phyloP scores from a whole-genome alignment of 2,329 filamentous ascomycete species.

The Clarireedia monteithiana region DNA sequence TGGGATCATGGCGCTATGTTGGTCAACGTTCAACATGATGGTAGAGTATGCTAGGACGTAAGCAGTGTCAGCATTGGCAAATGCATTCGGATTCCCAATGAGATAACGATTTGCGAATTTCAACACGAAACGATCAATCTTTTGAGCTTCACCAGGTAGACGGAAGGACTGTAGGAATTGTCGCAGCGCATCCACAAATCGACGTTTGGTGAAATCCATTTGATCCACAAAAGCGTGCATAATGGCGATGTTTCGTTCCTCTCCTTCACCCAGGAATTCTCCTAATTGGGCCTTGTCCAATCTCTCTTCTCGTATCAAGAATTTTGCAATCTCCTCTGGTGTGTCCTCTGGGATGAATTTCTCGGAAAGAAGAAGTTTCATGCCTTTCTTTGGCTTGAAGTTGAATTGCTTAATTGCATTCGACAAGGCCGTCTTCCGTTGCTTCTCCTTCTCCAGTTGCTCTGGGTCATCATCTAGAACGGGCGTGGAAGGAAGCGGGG shows the following conservation, averaged over 20 bases:
- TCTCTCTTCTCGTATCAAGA: slow-evolving; percentile 72
- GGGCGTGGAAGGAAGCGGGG: slow-evolving; percentile 57
- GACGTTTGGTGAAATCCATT: slow-evolving; percentile 87
- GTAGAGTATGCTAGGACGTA: slow-evolving; percentile 96
- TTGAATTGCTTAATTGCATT: slow-evolving; percentile 92
- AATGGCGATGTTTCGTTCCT: slow-evolving; percentile 86
- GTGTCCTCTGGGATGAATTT: slow-evolving; percentile 78
- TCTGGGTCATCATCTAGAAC: slow-evolving; percentile 81
- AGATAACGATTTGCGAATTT: slow-evolving; percentile 98
- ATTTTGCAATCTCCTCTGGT: slow-evolving; percentile 75
- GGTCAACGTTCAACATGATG: slow-evolving; percentile 92
- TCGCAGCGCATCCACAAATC: slow-evolving; percentile 87
- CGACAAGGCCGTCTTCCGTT: slow-evolving; percentile 82
- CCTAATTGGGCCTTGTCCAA: slow-evolving; percentile 89
- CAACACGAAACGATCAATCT: slow-evolving; percentile 98
- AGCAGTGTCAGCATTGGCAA: slow-evolving; percentile 95
- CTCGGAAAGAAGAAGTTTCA: slow-evolving; percentile 75
- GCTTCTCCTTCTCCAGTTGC: slow-evolving; percentile 91
- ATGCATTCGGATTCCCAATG: slow-evolving; percentile 90
- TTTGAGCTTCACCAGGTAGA: slow-evolving; percentile 90
- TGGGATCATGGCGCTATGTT: slow-evolving; percentile 79
- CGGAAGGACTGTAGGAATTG: slow-evolving; percentile 93
- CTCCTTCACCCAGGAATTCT: slow-evolving; percentile 90
- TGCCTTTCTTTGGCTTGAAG: slow-evolving; percentile 91
- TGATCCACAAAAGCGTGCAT: slow-evolving; percentile 97